Conservation (phyloP, 371 early-diverging fungal genomes). For the Catenaria anguillulae region DNA sequence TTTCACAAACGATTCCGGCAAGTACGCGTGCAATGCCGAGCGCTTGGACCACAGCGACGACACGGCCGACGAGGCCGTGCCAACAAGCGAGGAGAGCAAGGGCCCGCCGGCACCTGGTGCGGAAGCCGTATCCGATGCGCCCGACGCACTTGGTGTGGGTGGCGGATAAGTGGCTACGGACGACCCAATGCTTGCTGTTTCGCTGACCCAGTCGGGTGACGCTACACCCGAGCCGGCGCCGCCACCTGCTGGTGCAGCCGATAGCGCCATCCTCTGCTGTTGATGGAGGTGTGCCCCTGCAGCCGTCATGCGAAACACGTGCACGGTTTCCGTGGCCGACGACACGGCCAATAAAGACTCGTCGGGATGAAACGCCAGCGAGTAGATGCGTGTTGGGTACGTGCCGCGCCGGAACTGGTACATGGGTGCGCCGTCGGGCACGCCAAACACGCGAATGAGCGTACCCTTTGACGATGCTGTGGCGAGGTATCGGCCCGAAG, state of each 20-base stretch:
- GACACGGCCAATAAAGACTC: conserved; percentile 71
- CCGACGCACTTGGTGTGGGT: background rate
- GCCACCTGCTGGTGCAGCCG: background rate
- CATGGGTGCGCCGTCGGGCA: conserved; percentile 73
- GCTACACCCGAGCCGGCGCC: background rate
- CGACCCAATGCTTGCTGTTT: background rate
- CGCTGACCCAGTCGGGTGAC: background rate
- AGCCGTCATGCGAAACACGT: conserved; percentile 61
- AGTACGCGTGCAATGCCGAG: conserved; percentile 29
- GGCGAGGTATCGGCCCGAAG: conserved; percentile 81
- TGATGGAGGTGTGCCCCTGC: background rate
- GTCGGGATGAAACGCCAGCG: conserved; percentile 71
- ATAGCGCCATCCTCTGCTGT: background rate
- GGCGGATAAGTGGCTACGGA: background rate
- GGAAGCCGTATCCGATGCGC: background rate
- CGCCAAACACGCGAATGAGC: conserved; percentile 83
- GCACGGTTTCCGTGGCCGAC: conserved; percentile 90
- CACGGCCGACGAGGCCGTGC: background rate
- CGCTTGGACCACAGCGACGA: conserved; percentile 6
- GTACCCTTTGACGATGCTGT: conserved; percentile 95
- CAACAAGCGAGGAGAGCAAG: background rate
- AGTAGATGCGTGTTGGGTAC: conserved; percentile 77
- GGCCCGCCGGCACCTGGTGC: background rate
- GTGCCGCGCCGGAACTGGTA: conserved; percentile 89
- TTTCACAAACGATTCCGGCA: conserved; percentile 63